Conservation (phyloP, 371 early-diverging fungal species). For the Mortierella sp. region DNA sequence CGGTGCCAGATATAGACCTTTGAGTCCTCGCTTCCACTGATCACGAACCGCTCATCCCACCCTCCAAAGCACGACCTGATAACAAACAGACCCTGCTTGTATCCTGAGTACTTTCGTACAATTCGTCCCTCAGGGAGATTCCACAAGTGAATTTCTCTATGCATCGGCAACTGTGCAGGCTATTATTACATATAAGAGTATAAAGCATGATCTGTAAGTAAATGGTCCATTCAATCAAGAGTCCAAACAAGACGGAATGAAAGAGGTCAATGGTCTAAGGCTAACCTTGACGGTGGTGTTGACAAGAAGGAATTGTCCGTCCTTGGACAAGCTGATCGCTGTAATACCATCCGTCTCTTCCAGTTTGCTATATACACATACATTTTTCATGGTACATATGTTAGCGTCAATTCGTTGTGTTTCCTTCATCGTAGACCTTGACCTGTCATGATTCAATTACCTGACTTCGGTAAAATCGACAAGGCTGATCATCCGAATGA, state of each 20-base stretch:
- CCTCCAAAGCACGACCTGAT: constrained; percentile 96
- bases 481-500: constrained; percentile 82
- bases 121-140: constrained; percentile 78
- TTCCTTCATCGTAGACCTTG: too few relatives aligned
- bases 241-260: neutral
- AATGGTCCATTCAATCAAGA: neutral
- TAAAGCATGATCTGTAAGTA: neutral
- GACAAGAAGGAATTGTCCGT: constrained; percentile 81
- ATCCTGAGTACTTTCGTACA: constrained; percentile 84
- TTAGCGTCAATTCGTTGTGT: too few relatives aligned
- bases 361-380: constrained; percentile 61
- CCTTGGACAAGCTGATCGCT: constrained; percentile 79
- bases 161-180: constrained; percentile 33
- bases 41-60: constrained; percentile 81
- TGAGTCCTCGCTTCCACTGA: constrained; percentile 94
- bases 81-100: constrained; percentile 88
- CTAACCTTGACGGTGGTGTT: constrained; percentile 70
- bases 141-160: constrained; percentile 90
- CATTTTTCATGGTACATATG: too few relatives aligned
- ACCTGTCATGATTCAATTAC: constrained; percentile 38
- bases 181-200: neutral
- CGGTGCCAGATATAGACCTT: constrained; percentile 94
- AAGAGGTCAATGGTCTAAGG: neutral
- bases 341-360: constrained; percentile 83
- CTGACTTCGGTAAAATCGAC: constrained; percentile 67